Base-by-base conservation (phyloP, 805 yeast genomes). In the Candida hispaniensis region DNA sequence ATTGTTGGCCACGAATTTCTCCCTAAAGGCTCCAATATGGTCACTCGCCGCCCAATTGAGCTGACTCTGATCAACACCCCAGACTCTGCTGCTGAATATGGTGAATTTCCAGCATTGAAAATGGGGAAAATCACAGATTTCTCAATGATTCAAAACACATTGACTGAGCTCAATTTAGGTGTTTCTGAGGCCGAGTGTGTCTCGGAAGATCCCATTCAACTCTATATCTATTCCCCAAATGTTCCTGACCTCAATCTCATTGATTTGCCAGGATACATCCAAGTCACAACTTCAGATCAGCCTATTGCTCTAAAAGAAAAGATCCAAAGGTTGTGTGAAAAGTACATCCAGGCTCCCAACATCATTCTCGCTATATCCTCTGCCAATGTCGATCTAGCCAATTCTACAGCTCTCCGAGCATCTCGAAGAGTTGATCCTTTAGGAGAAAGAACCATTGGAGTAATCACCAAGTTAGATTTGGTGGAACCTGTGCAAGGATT, bases 21-120 rank as follows among this genome's bases (percentile, higher is more conserved):
- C 40, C 99, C 99, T 20, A 91, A 91, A 56, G 99, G 99, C 18
- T 73, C 82, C 25, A 91, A 93, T 53, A 93, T 91, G 98, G 98
- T 93, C 19, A 91, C 99, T 0, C 72, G 97, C 55, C 70, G 98
- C 48, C 99, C 99, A 2, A 88, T 91, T 29, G 99, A 91, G 59
- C 66, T 91, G 44, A 93, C 98, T 0, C 64, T 91, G 30, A 77
- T 91, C 6, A 86, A 91, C 52, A 73, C 94, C 3, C 86, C 93
- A n/a, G 66, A 66, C 7, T 55, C 74, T 1, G 83, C 85, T 2
- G 78, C 86, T 5, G 93, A 82, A 45, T 72, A 75, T 18, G 95
- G 96, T 1, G 96, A 88, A 54, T 88, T 91, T 50, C 97, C 98
- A 1, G 83, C 88, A 8, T 61, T 91, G 51, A 78, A 81, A 47